Evolutionary conservation across 2,329 filamentous ascomycete genomes (phyloP), one percentile per base, ranked within the genome.

Genomic region (Magnaporthiopsis incrustans): DNA sequence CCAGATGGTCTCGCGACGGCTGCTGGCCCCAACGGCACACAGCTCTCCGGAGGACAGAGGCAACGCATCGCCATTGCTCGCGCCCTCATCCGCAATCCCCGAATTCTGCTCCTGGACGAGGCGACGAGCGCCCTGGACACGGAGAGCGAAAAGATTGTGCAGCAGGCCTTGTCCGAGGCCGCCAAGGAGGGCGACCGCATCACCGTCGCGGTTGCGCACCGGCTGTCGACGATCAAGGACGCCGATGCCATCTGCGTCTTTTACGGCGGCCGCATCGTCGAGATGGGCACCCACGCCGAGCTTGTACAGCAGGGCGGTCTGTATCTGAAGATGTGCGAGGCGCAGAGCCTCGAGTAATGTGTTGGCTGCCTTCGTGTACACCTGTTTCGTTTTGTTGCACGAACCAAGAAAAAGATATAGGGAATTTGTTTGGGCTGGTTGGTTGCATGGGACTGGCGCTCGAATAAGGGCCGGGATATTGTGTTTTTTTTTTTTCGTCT

Each of bases 51-150:
- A 64, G 95, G 94, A 0, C 95, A 98, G 76, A 97, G 97, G 73
- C 94, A 98, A 76, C 90, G 95, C 66, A 88, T 98, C 50, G 94
- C 92, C 61, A 97, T 98, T 73, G 94, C 95, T 3, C 87, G 94
- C 6, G 95, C 94, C 0, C 80, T 98, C 15, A 87, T 98, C 57
- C 89, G 94, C n/a, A 86, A 97, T 70, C 94, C 95, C 8, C 93
- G 91, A 75, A 87, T 98, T 66, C 78, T 98, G 4, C 83, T 95
- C 0, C 83, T 96, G 0, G 91, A 95, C 70, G 91, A 95, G 78
- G 91, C 91, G 8, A 92, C 91, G 4, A 91, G 89, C 53, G 87
- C 90, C 8, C 87, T 94, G 65, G 87, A 91, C 66, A 88, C 87
- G 0, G 84, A 87, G 44, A 89, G 86, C 1, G 87, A 89, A 72